Percentiles rank a stretch among this genome's conserved stretches.
Evolutionary conservation across 169 alveolate genomes (phyloP).

Genomic region (Plasmodium relictum): DNA sequence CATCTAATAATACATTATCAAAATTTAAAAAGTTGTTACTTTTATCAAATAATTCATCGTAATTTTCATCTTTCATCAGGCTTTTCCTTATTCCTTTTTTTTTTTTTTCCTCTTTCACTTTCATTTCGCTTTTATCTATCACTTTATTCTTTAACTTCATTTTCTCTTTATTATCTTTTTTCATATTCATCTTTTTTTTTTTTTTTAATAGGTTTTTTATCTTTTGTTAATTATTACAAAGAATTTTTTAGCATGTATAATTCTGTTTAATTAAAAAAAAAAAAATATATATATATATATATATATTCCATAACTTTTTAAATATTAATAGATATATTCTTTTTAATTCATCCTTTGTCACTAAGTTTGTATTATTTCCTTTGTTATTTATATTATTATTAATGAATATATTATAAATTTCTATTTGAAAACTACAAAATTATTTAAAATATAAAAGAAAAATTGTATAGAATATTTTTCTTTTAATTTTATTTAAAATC

Average conservation of each 20-base stretch:
- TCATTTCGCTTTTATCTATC: neutral
- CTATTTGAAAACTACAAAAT: too few species aligned
- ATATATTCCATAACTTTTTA: too few species aligned
- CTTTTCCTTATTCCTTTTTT: neutral
- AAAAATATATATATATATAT: too few species aligned
- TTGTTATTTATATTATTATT: too few species aligned
- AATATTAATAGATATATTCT: too few species aligned
- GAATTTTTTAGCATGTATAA: neutral
- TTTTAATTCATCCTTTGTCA: too few species aligned
- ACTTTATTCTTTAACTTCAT: neutral
- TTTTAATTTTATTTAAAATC: too few species aligned
- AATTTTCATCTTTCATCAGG: neutral
- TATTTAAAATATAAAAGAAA: too few species aligned
- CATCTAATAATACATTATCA: constrained; percentile 59
- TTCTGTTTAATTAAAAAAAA: neutral
- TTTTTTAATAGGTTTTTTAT: neutral
- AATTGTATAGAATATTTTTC: too few species aligned
- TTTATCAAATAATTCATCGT: constrained; percentile 35
- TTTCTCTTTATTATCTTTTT: neutral
- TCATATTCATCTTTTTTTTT: neutral
- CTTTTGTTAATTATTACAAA: neutral
- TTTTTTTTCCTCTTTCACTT: neutral
- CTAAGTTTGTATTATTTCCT: too few species aligned
- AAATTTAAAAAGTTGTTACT: constrained; percentile 29
- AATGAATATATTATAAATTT: too few species aligned